Evolutionary conservation across 495 filamentous ascomycete species (phyloP).

Genomic region (Geopyxis carbonaria): DNA sequence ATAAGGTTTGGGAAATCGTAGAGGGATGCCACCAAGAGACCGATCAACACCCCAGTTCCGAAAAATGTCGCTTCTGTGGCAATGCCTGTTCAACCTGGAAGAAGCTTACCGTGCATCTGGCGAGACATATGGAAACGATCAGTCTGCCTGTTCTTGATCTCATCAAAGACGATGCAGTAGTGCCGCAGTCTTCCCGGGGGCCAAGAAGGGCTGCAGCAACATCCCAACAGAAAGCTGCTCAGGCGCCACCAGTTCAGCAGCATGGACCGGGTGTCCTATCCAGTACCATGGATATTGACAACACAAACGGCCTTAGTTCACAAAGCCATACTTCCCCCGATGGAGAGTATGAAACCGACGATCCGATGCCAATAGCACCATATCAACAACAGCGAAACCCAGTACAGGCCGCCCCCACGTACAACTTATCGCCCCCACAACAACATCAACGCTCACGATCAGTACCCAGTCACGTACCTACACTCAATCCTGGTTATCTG

Average conservation of each 20-base stretch:
- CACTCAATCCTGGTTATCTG: too few species aligned
- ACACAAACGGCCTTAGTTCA: not conserved
- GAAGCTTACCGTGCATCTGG: conserved; percentile 82
- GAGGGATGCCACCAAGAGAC: conserved; percentile 65
- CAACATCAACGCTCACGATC: conserved; percentile 6
- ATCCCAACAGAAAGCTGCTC: not conserved
- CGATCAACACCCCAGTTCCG: conserved; percentile 44
- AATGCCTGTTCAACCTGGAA: conserved; percentile 75
- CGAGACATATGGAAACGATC: conserved; percentile 94
- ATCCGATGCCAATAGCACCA: not conserved
- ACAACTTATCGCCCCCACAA: conserved; percentile 3
- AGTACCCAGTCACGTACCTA: too few species aligned
- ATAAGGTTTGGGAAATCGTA: conserved; percentile 55
- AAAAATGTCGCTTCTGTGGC: conserved; percentile 82
- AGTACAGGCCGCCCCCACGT: not conserved
- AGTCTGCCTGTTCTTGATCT: conserved; percentile 69
- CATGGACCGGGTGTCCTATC: not conserved
- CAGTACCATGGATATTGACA: conserved; percentile 6
- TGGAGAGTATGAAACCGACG: too few species aligned
- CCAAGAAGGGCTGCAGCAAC: not conserved
- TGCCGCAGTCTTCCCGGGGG: conserved; percentile 15
- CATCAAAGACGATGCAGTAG: conserved; percentile 32
- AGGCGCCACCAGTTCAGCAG: not conserved
- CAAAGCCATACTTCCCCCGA: too few species aligned
- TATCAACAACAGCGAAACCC: not conserved